A percentile compares a stretch with the other conserved stretches of the same genome.
These are phyloP conservation scores for Albifimbria verrucaria DNA, from an alignment of 2,329 filamentous ascomycete genomes.

Conservation along the genomic window DNA sequence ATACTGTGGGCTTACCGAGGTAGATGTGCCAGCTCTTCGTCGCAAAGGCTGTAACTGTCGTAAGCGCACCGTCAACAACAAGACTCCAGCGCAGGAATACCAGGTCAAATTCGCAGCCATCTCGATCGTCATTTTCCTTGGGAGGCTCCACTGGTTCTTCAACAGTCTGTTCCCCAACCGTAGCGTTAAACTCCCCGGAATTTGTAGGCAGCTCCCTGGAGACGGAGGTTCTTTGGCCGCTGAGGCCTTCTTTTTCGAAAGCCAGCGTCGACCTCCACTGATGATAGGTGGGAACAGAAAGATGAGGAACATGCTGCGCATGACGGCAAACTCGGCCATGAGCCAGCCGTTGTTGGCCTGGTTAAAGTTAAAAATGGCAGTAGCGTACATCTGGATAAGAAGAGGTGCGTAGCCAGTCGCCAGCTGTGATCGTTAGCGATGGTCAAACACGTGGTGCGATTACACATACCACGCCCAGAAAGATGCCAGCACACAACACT, in stretches of 20 bases:
- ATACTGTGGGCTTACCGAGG: conserved; percentile 38
- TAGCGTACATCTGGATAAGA: conserved; percentile 58
- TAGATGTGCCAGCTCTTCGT: conserved; percentile 67
- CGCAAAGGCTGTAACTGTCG: conserved; percentile 59
- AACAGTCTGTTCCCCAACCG: conserved; percentile 36
- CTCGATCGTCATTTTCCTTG: conserved; percentile 31
- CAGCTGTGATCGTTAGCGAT: conserved; percentile 30
- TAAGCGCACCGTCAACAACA: conserved; percentile 61
- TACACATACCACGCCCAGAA: conserved; percentile 56
- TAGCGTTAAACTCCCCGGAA: conserved; percentile 38
- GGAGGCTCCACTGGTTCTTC: conserved; percentile 39
- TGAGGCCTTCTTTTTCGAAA: background rate
- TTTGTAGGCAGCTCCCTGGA: conserved; percentile 26
- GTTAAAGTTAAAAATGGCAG: conserved; percentile 50
- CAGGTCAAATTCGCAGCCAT: conserved; percentile 61
- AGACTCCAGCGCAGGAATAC: conserved; percentile 65
- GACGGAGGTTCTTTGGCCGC: conserved; percentile 4
- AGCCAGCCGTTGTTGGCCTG: conserved; percentile 55
- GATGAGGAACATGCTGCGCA: conserved; percentile 53
- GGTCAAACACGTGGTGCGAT: background rate
- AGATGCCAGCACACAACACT: conserved; percentile 63
- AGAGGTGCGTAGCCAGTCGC: conserved; percentile 66
- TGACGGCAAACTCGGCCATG: conserved; percentile 53
- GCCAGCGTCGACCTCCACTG: conserved; percentile 32
- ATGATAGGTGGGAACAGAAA: conserved; percentile 54